Evolutionary conservation across 495 filamentous ascomycete species (phyloP).

Genomic region (Aspergillus leporis): DNA sequence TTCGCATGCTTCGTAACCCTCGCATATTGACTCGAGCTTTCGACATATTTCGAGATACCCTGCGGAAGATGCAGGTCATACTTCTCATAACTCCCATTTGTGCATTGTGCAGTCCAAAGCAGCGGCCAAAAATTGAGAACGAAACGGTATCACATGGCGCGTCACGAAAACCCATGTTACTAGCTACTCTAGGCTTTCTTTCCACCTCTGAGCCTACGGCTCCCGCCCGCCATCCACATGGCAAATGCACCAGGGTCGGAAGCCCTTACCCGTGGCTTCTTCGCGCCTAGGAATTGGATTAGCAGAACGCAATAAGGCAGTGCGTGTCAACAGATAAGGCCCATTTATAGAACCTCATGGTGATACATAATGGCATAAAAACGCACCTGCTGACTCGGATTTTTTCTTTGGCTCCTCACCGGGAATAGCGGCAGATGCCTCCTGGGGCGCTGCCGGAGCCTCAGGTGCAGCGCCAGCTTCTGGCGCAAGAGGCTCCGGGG

Average conservation of each 20-base stretch:
- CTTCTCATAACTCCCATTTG: too few species aligned
- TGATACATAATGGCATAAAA: not conserved
- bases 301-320: not conserved
- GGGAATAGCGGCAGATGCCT: constrained; percentile 16
- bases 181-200: constrained; percentile 38
- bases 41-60: not conserved
- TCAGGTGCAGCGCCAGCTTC: constrained; percentile 25
- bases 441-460: constrained; percentile 24
- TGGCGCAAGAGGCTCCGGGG: constrained; percentile 23
- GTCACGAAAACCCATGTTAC: constrained; percentile 21
- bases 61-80: not conserved
- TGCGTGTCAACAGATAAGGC: not conserved
- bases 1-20: not conserved
- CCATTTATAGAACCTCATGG: not conserved
- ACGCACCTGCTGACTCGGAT: constrained; percentile 30
- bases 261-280: constrained; percentile 31
- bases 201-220: constrained; percentile 34
- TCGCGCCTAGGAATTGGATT: constrained; percentile 23
- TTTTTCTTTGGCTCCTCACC: constrained; percentile 38
- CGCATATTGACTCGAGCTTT: not conserved
- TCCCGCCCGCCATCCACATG: constrained; percentile 43
- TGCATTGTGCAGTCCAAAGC: not conserved
- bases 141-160: constrained; percentile 25
- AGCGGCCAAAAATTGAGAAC: constrained; percentile 4
- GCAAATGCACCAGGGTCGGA: constrained; percentile 37